Evolutionary conservation across 345 rosid genomes (phyloP).

Genomic region (Gossypium sturtianum): DNA sequence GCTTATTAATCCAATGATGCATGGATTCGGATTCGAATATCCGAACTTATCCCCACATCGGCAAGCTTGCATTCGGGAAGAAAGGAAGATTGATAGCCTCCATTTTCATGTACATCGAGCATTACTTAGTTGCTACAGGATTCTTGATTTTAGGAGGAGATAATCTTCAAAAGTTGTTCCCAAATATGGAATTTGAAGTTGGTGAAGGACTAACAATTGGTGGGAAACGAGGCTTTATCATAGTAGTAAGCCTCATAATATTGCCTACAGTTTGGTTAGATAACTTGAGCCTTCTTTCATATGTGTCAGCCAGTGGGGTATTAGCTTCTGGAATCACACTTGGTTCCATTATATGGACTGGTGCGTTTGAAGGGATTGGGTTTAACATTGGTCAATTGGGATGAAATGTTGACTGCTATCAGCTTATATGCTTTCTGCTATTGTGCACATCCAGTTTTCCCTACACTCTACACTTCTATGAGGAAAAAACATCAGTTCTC

Average conservation of each 20-base stretch:
- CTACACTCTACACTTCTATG: constrained; percentile 76
- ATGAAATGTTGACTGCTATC: constrained; percentile 63
- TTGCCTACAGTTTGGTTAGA: constrained; percentile 81
- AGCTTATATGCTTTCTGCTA: constrained; percentile 86
- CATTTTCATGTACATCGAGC: constrained; percentile 64
- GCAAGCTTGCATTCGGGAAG: constrained; percentile 69
- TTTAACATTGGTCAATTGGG: constrained; percentile 37
- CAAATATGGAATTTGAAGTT: constrained; percentile 38
- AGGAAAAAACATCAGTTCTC: constrained; percentile 72
- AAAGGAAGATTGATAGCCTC: constrained; percentile 54
- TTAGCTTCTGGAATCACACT: constrained; percentile 70
- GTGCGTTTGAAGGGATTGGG: constrained; percentile 71
- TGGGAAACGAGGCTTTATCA: constrained; percentile 50
- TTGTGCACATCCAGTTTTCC: constrained; percentile 89
- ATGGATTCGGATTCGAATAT: constrained; percentile 65
- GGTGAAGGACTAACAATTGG: constrained; percentile 33
- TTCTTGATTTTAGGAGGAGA: constrained; percentile 90
- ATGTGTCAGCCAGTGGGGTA: constrained; percentile 87
- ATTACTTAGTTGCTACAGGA: constrained; percentile 70
- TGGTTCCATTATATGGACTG: constrained; percentile 62
- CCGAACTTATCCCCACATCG: constrained; percentile 74
- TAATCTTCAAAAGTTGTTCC: constrained; percentile 56
- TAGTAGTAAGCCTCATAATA: constrained; percentile 59
- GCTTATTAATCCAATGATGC: constrained; percentile 67
- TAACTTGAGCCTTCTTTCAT: constrained; percentile 65